Base-by-base conservation (phyloP, 768 basidiomycete genomes). In the Calocera cornea region DNA sequence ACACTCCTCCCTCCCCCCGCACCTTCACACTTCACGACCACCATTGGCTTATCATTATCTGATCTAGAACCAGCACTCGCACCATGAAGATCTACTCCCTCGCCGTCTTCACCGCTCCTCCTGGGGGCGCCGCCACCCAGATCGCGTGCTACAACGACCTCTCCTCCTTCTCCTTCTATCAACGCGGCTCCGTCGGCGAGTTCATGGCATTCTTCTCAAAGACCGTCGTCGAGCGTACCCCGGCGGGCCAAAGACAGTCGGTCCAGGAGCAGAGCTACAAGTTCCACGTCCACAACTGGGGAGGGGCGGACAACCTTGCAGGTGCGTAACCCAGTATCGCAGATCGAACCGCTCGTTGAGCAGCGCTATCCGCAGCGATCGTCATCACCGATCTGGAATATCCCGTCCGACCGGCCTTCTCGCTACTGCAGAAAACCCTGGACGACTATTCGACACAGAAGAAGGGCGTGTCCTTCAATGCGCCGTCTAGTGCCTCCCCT, bases 371-470 rank as follows among this genome's bases (percentile, higher is more conserved):
- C 41, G 22, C 73, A 95, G 94, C 84, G 68, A 90, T 97, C 66
- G 86, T 98, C 72, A 89, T 98, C 72, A 89, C 94, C 22, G 95
- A 97, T 78, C 83, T 90, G 63, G 97, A 98, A 76, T 99, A 99
- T 77, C 97, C 95, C 66, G 90, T 93, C 66, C 87, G 97, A 67
- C 92, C 95, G 3, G 95, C 94, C 1, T 99, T 97, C 81, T 97
- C 95, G 19, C 82, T 99, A 44, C 80, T 99, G 65, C 87, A 90
- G 68, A 97, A 95, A 79, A 75, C 97, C 22, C 83, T 98, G 41
- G 97, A 99, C 71, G 97, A 98, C 66, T 95, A 95, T 76, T 83
- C 84, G 10, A 79, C 87, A 65, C 86, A 92, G 77, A 83, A 95
- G 0, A 89, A 90, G 5, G 83, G 87, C 72, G 80, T 86, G 0